Evolutionary conservation across 1,284 basidiomycete genomes (phyloP).

Genomic region (Acaromyces ingoldii): DNA sequence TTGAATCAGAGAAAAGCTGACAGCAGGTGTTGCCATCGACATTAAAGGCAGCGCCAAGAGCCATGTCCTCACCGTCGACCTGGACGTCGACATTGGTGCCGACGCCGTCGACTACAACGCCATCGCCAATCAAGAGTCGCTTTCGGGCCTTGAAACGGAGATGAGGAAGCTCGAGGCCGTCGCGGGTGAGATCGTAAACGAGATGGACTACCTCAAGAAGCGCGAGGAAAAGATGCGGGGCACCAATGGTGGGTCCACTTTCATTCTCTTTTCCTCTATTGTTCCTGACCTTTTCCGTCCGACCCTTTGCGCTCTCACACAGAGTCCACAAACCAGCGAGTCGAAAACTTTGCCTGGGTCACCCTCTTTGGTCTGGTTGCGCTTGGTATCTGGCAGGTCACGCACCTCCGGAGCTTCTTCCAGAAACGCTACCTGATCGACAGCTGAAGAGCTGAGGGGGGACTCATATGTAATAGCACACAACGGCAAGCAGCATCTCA

Average conservation of each 20-base stretch:
- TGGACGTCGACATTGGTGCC: conserved; percentile 95
- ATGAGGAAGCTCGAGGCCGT: conserved; percentile 95
- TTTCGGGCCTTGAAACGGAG: conserved; percentile 92
- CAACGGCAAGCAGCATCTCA: too few relatives aligned
- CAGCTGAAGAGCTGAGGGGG: neutral
- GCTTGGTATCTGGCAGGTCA: conserved; percentile 89
- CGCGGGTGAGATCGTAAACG: conserved; percentile 89
- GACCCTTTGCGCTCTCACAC: conserved; percentile 3
- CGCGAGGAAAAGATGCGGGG: conserved; percentile 82
- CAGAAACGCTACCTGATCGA: conserved; percentile 54
- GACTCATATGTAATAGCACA: neutral
- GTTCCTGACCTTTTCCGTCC: neutral
- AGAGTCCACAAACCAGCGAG: conserved; percentile 88
- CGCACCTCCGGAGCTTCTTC: conserved; percentile 90
- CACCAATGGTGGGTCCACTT: conserved; percentile 72
- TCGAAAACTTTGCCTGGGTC: conserved; percentile 88
- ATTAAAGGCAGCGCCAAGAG: too few relatives aligned
- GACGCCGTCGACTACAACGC: conserved; percentile 99
- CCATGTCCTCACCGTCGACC: conserved; percentile 80
- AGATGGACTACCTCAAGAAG: conserved; percentile 83
- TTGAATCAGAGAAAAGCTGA: too few relatives aligned
- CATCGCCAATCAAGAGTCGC: conserved; percentile 95
- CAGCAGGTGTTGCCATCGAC: too few relatives aligned
- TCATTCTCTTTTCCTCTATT: conserved; percentile 5
- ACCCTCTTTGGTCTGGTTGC: conserved; percentile 72